Base-by-base conservation (phyloP, 2,329 filamentous ascomycete genomes). In the Colletotrichum endophyticum region DNA sequence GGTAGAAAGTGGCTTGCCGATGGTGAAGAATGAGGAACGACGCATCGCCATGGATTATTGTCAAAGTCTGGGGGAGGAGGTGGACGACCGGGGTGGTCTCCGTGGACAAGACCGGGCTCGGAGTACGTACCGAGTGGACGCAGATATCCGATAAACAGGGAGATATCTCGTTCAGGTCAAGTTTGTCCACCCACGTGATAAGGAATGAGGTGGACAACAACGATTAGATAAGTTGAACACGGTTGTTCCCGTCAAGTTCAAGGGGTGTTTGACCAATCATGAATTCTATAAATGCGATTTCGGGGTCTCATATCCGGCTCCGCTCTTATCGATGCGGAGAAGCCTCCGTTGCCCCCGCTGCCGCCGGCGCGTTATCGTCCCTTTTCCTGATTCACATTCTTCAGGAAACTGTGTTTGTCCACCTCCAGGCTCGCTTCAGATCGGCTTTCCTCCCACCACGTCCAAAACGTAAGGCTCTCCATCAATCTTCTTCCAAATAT, bases 401-500 rank as follows among this genome's bases (percentile, higher is more conserved):
- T 53, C 44, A 53, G 44, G 44, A 22, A 22, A 22, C 11, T 22
- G n/a, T 53, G n/a, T 13, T 22, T 28, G 22, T 53, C 34, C 63
- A 53, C n/a, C 34, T 30, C 61, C 64, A 69, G 16, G 53, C 16
- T 15, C 53, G 70, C 70, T 69, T 69, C 70, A 73, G 34, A 73
- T 53, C 15, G 70, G 70, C 70, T 73, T 73, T n/a, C 70, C 70
- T 68, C 70, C 70, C 27, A 68, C 64, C 34, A 49, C 70, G 28
- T 73, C 70, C 70, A 73, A 25, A 16, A 73, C 70, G 27, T 73
- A 73, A 16, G 56, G 70, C 56, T 73, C 70, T 53, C 70, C 70
- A 8, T 73, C 70, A 53, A 73, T 73, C 34, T 73, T 69, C 36
- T 73, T 73, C 70, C 70, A 73, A 16, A 73, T 73, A 32, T 73